phyloP scores from a whole-genome alignment of 768 basidiomycete genomes.

The Phaeotremella fagi region DNA sequence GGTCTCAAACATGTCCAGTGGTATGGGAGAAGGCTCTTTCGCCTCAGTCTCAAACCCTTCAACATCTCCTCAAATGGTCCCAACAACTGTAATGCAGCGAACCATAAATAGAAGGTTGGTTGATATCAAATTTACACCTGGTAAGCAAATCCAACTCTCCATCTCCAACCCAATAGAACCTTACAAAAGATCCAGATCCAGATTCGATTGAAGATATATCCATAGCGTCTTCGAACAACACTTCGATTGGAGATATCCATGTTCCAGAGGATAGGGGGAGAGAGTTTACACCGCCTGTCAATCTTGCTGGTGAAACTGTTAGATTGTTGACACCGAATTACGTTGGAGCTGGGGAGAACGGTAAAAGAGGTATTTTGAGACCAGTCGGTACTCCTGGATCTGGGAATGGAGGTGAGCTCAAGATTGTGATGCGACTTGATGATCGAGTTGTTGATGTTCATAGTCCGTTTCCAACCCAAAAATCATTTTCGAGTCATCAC shows the following conservation, averaged over 20 bases:
- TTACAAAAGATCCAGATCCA: conserved; percentile 9
- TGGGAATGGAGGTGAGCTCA: conserved; percentile 40
- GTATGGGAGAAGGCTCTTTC: conserved; percentile 26
- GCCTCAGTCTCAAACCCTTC: conserved; percentile 11
- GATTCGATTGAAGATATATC: conserved; percentile 10
- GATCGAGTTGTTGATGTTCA: neutral
- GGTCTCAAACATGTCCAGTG: conserved; percentile 12
- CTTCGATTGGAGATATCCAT: neutral
- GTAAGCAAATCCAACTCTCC: conserved; percentile 14
- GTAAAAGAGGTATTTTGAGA: conserved; percentile 35
- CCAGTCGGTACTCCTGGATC: conserved; percentile 40
- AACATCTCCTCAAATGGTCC: conserved; percentile 10
- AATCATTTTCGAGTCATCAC: conserved; percentile 42
- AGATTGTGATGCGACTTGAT: neutral
- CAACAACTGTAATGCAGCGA: conserved; percentile 9
- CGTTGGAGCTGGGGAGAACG: conserved; percentile 9
- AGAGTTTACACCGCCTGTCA: conserved; percentile 2
- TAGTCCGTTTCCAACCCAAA: conserved; percentile 45
- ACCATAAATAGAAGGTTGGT: conserved; percentile 26
- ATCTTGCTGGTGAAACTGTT: neutral
- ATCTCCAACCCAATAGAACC: neutral
- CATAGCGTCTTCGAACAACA: neutral
- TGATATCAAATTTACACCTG: conserved; percentile 34
- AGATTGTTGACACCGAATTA: conserved; percentile 4
- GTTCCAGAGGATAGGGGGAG: conserved; percentile 3